Percentiles rank a stretch among this genome's conserved stretches.
phyloP scores from a whole-genome alignment of 257 asterid species.

The Solanum pennellii region DNA sequence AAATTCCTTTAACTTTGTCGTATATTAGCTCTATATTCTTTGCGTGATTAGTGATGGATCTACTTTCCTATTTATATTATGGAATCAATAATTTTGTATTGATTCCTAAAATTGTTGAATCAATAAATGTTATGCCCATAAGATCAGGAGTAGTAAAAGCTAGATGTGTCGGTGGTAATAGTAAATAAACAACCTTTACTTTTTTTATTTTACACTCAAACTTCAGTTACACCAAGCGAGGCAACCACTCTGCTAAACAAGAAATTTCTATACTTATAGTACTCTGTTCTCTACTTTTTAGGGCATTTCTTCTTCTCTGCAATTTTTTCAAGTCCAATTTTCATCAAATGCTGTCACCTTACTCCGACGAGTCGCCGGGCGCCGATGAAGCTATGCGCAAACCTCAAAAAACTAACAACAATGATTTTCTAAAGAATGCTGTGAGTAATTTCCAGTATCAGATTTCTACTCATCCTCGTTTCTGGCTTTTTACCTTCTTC shows the following conservation, averaged over 20 bases:
- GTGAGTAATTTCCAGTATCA: conserved; percentile 14
- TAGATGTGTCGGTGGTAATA: background rate
- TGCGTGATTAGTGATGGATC: background rate
- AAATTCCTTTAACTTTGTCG: background rate
- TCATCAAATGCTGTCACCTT: background rate
- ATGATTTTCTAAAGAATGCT: conserved; percentile 4
- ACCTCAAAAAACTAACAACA: conserved; percentile 6
- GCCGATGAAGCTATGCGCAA: background rate
- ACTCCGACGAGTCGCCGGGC: background rate
- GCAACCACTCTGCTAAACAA: background rate
- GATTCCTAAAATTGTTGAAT: background rate
- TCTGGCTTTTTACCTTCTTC: conserved; percentile 51
- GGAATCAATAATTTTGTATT: background rate
- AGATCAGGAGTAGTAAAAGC: background rate
- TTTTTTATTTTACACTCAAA: background rate
- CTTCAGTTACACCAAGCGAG: background rate
- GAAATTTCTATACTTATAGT: background rate
- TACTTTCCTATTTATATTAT: background rate
- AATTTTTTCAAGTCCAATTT: background rate
- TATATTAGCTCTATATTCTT: background rate
- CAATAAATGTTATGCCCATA: background rate
- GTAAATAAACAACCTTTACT: background rate
- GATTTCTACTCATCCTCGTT: conserved; percentile 44
- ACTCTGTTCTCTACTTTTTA: background rate
- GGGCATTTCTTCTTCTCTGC: background rate